Evolutionary conservation across 129 eudicot species (phyloP).

Genomic region (Glebionis coronaria): DNA sequence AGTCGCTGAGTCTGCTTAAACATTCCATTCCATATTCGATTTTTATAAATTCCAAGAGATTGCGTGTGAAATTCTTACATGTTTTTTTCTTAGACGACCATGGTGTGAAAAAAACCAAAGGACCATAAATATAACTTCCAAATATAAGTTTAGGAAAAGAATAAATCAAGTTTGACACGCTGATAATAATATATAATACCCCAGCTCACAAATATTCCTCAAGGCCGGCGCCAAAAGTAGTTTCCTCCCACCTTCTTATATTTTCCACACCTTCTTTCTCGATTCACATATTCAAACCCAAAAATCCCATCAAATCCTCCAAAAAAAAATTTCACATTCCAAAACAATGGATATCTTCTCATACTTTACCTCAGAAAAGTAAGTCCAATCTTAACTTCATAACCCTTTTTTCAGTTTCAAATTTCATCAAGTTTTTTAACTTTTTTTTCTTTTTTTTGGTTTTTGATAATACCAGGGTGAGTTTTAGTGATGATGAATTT

Average conservation of each 20-base stretch:
- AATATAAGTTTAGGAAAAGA: slow-evolving; percentile 30
- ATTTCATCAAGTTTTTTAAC: neutral
- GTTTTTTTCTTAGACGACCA: no score
- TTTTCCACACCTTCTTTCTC: neutral
- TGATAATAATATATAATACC: slow-evolving; percentile 11
- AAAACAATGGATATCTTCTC: slow-evolving; percentile 33
- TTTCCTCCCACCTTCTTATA: slow-evolving; percentile 36
- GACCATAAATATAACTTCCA: neutral
- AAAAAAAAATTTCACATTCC: neutral
- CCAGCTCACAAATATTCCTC: slow-evolving; percentile 29
- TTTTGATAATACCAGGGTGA: slow-evolving; percentile 17
- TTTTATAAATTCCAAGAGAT: no score
- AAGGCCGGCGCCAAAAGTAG: slow-evolving; percentile 31
- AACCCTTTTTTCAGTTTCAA: neutral
- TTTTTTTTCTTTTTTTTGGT: neutral
- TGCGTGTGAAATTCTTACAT: no score
- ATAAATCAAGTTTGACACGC: slow-evolving; percentile 22
- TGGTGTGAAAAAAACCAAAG: no score
- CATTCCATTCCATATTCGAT: no score
- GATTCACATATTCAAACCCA: neutral
- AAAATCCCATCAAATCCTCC: neutral
- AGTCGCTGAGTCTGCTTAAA: no score
- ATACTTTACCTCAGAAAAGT: slow-evolving; percentile 36
- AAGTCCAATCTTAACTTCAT: neutral
- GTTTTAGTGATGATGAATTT: slow-evolving; percentile 28